Percentiles rank a stretch among this genome's conserved stretches.
These are phyloP conservation scores for Pilaira anomala DNA, from an alignment of 192 early-diverging fungal genomes.

Conservation along the genomic window DNA sequence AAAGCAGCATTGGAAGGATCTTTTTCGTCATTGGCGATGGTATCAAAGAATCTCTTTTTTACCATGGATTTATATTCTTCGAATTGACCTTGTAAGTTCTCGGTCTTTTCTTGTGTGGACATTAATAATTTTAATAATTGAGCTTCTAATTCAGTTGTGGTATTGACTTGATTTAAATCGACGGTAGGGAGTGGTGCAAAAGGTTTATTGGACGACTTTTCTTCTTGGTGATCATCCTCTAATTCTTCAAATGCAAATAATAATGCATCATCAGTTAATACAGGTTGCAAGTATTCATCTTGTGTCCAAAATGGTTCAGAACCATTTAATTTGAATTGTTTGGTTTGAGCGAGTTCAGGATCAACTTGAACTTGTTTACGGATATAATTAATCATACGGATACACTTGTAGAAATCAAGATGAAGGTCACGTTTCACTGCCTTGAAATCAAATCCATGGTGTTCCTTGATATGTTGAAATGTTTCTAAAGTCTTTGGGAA, in stretches of 20 bases:
- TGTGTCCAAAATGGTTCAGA: slow-evolving; percentile 59
- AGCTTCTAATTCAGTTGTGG: slow-evolving; percentile 51
- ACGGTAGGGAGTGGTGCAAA: slow-evolving; percentile 9
- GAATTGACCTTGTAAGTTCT: slow-evolving; percentile 57
- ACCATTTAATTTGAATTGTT: slow-evolving; percentile 42
- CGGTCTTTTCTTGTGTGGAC: slow-evolving; percentile 53
- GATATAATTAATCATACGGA: slow-evolving; percentile 72
- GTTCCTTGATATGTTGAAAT: slow-evolving; percentile 58
- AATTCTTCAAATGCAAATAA: slow-evolving; percentile 60
- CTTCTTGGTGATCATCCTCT: slow-evolving; percentile 53
- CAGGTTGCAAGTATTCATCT: slow-evolving; percentile 63
- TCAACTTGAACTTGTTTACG: slow-evolving; percentile 35
- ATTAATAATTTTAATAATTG: slow-evolving; percentile 54
- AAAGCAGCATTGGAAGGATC: not conserved
- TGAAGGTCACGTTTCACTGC: slow-evolving; percentile 36
- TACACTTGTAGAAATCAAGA: slow-evolving; percentile 88
- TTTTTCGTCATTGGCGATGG: not conserved
- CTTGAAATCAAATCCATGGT: slow-evolving; percentile 70
- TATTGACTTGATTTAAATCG: slow-evolving; percentile 4
- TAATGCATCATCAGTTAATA: slow-evolving; percentile 64
- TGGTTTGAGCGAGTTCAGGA: slow-evolving; percentile 21
- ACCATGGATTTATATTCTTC: slow-evolving; percentile 67
- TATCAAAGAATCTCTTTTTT: slow-evolving; percentile 66
- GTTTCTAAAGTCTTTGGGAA: slow-evolving; percentile 48
- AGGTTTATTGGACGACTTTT: slow-evolving; percentile 10